These are phyloP conservation scores for Hypericum perforatum DNA, from an alignment of 345 rosid species.

Conservation along the genomic window DNA sequence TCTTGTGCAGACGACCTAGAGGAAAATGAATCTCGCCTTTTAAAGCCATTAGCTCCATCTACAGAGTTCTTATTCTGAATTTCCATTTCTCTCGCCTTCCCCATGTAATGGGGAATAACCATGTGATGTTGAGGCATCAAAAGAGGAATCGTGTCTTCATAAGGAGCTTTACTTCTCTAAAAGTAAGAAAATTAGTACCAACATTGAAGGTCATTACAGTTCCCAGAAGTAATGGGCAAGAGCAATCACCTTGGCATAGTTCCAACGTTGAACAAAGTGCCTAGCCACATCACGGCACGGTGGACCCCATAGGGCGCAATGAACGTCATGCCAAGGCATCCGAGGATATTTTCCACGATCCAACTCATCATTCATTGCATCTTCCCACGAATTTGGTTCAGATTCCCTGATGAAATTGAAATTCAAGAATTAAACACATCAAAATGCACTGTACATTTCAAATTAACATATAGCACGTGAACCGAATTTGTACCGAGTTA, in stretches of 20 bases:
- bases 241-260: slow-evolving; percentile 80
- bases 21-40: slow-evolving; percentile 65
- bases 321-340: slow-evolving; percentile 99
- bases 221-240: neutral
- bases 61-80: slow-evolving; percentile 35
- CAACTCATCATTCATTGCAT: slow-evolving; percentile 82
- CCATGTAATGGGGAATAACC: slow-evolving; percentile 98
- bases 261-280: slow-evolving; percentile 99
- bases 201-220: slow-evolving; percentile 5
- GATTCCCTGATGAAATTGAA: slow-evolving; percentile 58
- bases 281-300: slow-evolving; percentile 95
- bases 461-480: too few relatives aligned
- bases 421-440: neutral
- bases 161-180: slow-evolving; percentile 92
- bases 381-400: slow-evolving; percentile 99
- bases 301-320: slow-evolving; percentile 99
- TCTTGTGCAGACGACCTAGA: slow-evolving; percentile 74
- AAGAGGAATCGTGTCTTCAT: slow-evolving; percentile 89
- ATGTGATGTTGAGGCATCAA: slow-evolving; percentile 98
- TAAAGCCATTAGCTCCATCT: slow-evolving; percentile 31
- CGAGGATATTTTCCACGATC: slow-evolving; percentile 87
- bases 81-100: slow-evolving; percentile 44
- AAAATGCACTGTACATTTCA: too few relatives aligned
- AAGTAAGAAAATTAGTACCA: slow-evolving; percentile 9
- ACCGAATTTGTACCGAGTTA: too few relatives aligned